A percentile compares a stretch with the other conserved stretches of the same genome.
phyloP scores from a whole-genome alignment of 768 basidiomycete genomes.

The button mushroom (Agaricus bisporus) region DNA sequence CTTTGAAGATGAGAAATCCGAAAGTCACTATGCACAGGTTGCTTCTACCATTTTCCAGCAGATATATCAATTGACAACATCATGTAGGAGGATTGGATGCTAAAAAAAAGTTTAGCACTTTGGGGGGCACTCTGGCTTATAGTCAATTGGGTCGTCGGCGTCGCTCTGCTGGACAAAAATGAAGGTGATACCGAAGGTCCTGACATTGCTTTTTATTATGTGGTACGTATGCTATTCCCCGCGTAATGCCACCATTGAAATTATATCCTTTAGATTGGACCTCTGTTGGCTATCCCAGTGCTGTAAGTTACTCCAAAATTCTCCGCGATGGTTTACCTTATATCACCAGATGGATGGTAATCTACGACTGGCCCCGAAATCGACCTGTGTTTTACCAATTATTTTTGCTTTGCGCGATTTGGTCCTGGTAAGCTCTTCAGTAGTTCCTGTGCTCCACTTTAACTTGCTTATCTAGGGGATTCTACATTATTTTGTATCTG shows the following conservation, averaged over 20 bases:
- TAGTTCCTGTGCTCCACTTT: constrained; percentile 8
- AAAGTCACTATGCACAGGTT: constrained; percentile 39
- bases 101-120: constrained; percentile 57
- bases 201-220: constrained; percentile 58
- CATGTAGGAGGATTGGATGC: constrained; percentile 65
- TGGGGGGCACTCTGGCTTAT: constrained; percentile 63
- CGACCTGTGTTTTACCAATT: constrained; percentile 54
- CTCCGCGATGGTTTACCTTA: neutral
- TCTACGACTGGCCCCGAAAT: constrained; percentile 69
- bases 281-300: constrained; percentile 56
- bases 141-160: constrained; percentile 62
- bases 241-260: neutral
- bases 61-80: neutral
- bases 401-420: constrained; percentile 50
- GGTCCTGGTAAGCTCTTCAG: constrained; percentile 47
- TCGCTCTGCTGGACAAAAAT: constrained; percentile 33
- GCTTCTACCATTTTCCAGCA: neutral
- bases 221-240: constrained; percentile 19
- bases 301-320: constrained; percentile 26
- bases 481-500: constrained; percentile 57
- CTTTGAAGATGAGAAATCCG: constrained; percentile 52
- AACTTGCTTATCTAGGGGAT: constrained; percentile 31
- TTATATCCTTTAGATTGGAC: constrained; percentile 36
- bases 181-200: constrained; percentile 28
- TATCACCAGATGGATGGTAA: constrained; percentile 42